phyloP scores from a whole-genome alignment of 2,329 filamentous ascomycete species.

The Trichophyton simii region DNA sequence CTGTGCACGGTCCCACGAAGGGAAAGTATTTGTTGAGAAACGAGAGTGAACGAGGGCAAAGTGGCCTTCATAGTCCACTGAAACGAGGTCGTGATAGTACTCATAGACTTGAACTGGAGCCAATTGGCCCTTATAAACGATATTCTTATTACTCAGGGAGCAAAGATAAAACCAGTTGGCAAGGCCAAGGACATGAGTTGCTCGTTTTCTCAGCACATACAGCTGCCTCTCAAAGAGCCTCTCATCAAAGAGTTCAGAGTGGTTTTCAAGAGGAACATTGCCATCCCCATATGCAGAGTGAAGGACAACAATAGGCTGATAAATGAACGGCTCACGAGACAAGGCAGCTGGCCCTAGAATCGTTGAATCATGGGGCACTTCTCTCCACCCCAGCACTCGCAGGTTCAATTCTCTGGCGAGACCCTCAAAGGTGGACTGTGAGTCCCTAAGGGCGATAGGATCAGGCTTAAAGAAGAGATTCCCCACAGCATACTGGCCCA shows the following conservation, averaged over 20 bases:
- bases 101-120: conserved; percentile 92
- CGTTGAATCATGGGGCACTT: conserved; percentile 84
- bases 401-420: conserved; percentile 78
- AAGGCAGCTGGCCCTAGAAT: conserved; percentile 84
- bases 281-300: conserved; percentile 72
- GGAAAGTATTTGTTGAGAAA: conserved; percentile 97
- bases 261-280: conserved; percentile 63
- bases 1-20: conserved; percentile 95
- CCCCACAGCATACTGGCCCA: conserved; percentile 89
- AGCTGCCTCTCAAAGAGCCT: conserved; percentile 82
- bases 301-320: conserved; percentile 90
- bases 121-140: conserved; percentile 96
- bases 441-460: conserved; percentile 75
- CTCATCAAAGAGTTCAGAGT: conserved; percentile 70
- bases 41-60: conserved; percentile 94
- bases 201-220: conserved; percentile 86
- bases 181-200: conserved; percentile 84
- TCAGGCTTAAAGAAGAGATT: conserved; percentile 99
- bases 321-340: conserved; percentile 86
- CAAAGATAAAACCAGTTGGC: conserved; percentile 99
- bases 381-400: conserved; percentile 88
- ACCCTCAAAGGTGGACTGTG: conserved; percentile 85
- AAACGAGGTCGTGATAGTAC: conserved; percentile 94
- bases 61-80: conserved; percentile 92
- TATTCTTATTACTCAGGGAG: conserved; percentile 94